These are phyloP conservation scores for Nicotiana obtusifolia DNA, from an alignment of 257 asterid genomes.

Conservation along the genomic window DNA sequence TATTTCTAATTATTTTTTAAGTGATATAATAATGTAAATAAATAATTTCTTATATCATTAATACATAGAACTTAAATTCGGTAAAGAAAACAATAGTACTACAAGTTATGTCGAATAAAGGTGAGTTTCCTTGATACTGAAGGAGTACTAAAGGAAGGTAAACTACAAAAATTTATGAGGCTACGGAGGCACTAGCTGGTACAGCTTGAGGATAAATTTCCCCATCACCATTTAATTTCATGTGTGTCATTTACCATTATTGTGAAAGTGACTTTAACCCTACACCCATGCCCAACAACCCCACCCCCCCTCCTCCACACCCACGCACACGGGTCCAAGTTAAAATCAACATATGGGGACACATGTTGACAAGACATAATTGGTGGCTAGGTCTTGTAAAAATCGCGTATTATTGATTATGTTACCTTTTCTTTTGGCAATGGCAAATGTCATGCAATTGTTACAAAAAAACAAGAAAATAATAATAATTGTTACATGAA, in stretches of 20 bases:
- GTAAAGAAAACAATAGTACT: no score
- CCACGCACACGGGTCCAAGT: neutral
- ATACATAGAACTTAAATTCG: no score
- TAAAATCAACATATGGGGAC: neutral
- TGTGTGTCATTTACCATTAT: neutral
- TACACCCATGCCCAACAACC: neutral
- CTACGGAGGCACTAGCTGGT: neutral
- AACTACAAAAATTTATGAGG: slow-evolving; percentile 8
- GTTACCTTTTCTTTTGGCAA: neutral
- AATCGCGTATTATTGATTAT: neutral
- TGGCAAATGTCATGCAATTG: neutral
- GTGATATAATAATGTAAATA: no score
- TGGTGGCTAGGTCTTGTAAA: neutral
- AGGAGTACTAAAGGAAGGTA: neutral
- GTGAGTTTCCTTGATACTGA: neutral
- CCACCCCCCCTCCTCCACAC: neutral
- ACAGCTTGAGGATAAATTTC: slow-evolving; percentile 14
- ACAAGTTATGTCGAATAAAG: neutral
- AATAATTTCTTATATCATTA: no score
- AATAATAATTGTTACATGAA: neutral
- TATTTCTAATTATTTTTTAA: no score
- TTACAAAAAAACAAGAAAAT: neutral
- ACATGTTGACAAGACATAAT: neutral
- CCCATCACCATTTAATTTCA: slow-evolving; percentile 15
- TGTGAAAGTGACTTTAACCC: neutral